These are phyloP conservation scores for Melaleuca quinquenervia DNA, from an alignment of 345 rosid genomes.

Conservation along the genomic window DNA sequence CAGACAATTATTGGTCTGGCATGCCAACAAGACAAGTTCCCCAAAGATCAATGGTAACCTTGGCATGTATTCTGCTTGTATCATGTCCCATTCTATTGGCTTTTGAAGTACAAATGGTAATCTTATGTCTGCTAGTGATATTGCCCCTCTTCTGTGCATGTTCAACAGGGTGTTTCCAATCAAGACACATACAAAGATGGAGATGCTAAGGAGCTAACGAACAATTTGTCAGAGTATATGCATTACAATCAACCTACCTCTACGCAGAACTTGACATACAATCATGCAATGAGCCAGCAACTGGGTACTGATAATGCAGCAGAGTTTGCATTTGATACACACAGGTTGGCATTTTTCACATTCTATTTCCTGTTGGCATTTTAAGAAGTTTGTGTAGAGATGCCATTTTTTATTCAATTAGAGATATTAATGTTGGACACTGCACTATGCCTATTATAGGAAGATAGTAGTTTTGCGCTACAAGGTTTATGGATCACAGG, in stretches of 20 bases:
- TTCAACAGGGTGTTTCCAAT: conserved; percentile 12
- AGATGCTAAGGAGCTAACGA: conserved; percentile 5
- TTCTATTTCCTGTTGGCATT: background rate
- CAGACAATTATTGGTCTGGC: conserved; percentile 10
- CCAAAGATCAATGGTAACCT: conserved; percentile 34
- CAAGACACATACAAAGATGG: conserved; percentile 15
- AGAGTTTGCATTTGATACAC: conserved; percentile 3
- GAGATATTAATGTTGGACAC: background rate
- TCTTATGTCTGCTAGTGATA: background rate
- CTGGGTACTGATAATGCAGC: background rate
- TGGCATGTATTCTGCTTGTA: conserved; percentile 20
- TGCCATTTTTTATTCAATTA: background rate
- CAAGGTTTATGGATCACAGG: background rate
- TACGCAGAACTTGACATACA: background rate
- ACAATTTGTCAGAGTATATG: conserved; percentile 9
- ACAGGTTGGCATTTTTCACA: background rate
- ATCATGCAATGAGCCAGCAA: conserved; percentile 11
- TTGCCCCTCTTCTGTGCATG: conserved; percentile 11
- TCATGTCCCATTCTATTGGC: background rate
- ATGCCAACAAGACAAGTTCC: conserved; percentile 18
- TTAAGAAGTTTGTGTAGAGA: background rate
- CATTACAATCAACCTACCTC: conserved; percentile 5
- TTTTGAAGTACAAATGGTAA: background rate
- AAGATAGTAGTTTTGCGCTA: background rate
- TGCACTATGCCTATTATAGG: background rate